Base-by-base conservation (phyloP, 2,329 filamentous ascomycete species). In the Tothia fuscella region DNA sequence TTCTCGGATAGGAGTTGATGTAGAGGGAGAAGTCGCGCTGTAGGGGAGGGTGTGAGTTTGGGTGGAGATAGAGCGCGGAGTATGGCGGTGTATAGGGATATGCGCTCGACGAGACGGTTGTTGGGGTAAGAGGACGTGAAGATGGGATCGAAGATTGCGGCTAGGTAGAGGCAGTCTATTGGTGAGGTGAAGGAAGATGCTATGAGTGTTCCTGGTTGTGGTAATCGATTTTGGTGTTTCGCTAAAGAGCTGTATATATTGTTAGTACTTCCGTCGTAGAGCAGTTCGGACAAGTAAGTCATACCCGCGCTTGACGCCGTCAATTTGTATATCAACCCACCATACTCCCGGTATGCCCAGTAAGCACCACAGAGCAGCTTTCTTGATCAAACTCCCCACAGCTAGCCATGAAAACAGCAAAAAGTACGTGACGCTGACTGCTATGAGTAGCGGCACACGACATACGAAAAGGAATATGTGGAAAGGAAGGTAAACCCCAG, bases 281-380 rank as follows among this genome's bases (percentile, higher is more conserved):
- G 6, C 13, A 17, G 2, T 31, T 30, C 12, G 4, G 3, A 20
- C 21, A 24, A 28, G 38, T 17, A 7, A 7, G 37, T 56, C 68
- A 43, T 60, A 88, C 65, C 91, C 91, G 64, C 87, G 84, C 63
- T 85, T 88, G 41, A 98, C 91, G 45, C 89, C 89, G 59, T 98
- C 91, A 50, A 98, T 85, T 61, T 95, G 89, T n/a, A 98, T 68
- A 62, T 98, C 91, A 43, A 95, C 80, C 89, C 89, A 96, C 87
- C 88, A 96, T 44, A 98, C 84, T 21, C 91, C 89, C 0, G 88
- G 86, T 45, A 93, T 82, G 28, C 78, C 82, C 51, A 98, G 74
- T 49, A 96, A 74, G 46, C 78, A 74, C 89, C 91, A 96, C 41
- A 96, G 66, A 37, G 86, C 76, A 10, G 83, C 76, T 64, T 96